Evolutionary conservation across 192 early-diverging fungal genomes (phyloP), one percentile per base, ranked within the genome.

Genomic region (Coemansia sp.): DNA sequence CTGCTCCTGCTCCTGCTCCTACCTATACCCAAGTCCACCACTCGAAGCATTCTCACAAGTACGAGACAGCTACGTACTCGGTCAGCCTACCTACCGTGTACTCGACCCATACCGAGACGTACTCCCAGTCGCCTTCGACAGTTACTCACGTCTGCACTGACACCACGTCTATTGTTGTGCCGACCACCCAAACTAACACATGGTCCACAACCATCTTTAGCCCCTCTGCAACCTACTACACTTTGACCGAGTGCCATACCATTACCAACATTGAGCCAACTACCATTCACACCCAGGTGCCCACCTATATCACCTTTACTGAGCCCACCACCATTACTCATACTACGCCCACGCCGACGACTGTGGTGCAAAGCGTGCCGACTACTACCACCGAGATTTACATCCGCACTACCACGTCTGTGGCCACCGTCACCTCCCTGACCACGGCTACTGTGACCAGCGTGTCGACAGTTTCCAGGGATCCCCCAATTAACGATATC

Each of bases 301-400:
- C 69, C 0, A 72, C 69, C 0, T 72, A 60, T 15, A 18, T 65
- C n/a, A 72, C 69, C 0, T 41, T 60, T 22, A 65, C 62, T 9
- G 69, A 71, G 62, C 54, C 54, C 24, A 50, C 35, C 14, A 50
- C 48, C 0, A 25, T 35, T 18, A 51, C 50, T 26, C 10, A 24
- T 24, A 40, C 61, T 5, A 53, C 52, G 24, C 59, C 59, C 1
- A 53, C 29, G 35, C 42, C 51, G 3, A 62, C 59, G 20, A 63
- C 60, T 1, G 22, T 63, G 33, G 33, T 49, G 13, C 53, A 63
- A 43, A 53, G 53, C 39, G 32, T 65, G 3, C 62, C 62, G 0
- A 65, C 62, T 19, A 65, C 60, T 0, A 51, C 47, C 4, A 71
- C 67, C 4, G 60, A 55, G 20, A 27, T 57, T n/a, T 51, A 53